Evolutionary conservation across 2,329 filamentous ascomycete genomes (phyloP).

Genomic region (Pseudogymnoascus verrucosus): DNA sequence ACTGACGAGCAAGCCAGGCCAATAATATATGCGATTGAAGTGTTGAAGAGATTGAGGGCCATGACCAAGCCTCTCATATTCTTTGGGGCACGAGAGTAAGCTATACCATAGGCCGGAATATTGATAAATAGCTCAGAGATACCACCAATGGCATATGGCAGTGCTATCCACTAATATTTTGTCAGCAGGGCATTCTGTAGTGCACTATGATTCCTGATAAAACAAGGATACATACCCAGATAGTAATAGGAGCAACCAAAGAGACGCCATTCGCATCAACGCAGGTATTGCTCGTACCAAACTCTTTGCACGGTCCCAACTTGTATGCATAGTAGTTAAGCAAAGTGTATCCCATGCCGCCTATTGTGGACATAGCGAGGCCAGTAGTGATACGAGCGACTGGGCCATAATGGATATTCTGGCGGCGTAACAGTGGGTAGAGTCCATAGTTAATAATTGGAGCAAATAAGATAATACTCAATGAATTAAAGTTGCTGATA

Average conservation of each 20-base stretch:
- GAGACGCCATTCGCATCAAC: constrained; percentile 42
- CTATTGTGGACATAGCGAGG: constrained; percentile 54
- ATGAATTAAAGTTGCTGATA: constrained; percentile 68
- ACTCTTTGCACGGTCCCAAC: constrained; percentile 47
- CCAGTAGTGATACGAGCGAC: constrained; percentile 66
- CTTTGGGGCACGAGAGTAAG: constrained; percentile 67
- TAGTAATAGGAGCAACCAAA: constrained; percentile 44
- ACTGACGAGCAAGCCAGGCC: constrained; percentile 57
- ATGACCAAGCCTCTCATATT: constrained; percentile 72
- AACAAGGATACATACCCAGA: constrained; percentile 39
- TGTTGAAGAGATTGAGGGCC: constrained; percentile 62
- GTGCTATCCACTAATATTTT: constrained; percentile 22
- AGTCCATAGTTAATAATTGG: constrained; percentile 58
- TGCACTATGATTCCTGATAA: neutral
- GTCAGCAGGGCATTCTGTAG: neutral
- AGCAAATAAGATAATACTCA: constrained; percentile 66
- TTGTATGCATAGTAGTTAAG: constrained; percentile 56
- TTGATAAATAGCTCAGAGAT: constrained; percentile 51
- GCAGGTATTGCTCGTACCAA: constrained; percentile 13
- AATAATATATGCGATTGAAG: constrained; percentile 58
- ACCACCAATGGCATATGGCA: constrained; percentile 40
- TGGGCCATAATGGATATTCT: constrained; percentile 58
- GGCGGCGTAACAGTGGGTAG: constrained; percentile 58
- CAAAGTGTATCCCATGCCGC: constrained; percentile 51
- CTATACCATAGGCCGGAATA: constrained; percentile 62